phyloP scores from a whole-genome alignment of 352 stramenopile species.

The Phytophthora boehmeriae region DNA sequence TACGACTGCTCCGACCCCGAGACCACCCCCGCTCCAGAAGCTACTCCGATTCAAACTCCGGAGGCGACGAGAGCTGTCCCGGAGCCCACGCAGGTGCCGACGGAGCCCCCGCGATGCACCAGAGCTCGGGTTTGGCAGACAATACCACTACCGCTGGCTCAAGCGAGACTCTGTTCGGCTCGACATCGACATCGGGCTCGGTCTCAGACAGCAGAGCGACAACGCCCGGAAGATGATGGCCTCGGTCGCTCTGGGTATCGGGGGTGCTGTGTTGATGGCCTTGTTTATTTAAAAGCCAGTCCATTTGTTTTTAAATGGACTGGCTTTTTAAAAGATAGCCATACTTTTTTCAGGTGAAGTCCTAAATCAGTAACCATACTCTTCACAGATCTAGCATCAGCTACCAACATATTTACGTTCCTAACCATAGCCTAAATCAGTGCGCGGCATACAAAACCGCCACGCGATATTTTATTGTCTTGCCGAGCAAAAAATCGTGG shows the following conservation, averaged over 20 bases:
- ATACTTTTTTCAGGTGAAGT: too few species aligned
- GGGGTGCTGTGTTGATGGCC: slow-evolving; percentile 39
- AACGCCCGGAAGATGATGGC: slow-evolving; percentile 34
- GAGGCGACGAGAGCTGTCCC: slow-evolving; percentile 5
- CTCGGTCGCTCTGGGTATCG: slow-evolving; percentile 29
- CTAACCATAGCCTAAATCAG: too few species aligned
- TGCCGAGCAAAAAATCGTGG: too few species aligned
- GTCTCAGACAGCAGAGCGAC: slow-evolving; percentile 19
- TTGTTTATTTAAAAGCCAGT: too few species aligned
- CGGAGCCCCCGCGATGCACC: slow-evolving; percentile 21
- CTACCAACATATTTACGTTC: too few species aligned
- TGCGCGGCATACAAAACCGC: too few species aligned
- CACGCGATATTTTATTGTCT: too few species aligned
- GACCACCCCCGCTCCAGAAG: slow-evolving; percentile 1
- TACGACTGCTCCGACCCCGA: slow-evolving; percentile 9
- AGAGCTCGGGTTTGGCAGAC: slow-evolving; percentile 22
- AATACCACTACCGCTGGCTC: slow-evolving; percentile 18
- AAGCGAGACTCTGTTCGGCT: slow-evolving; percentile 6
- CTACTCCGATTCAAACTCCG: slow-evolving; percentile 1
- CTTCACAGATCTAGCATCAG: too few species aligned
- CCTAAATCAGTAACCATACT: too few species aligned
- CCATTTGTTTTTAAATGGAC: too few species aligned
- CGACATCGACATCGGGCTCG: slow-evolving; percentile 14
- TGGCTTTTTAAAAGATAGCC: too few species aligned
- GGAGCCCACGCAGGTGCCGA: slow-evolving; percentile 16